Percentiles rank a stretch among this genome's conserved stretches.
Conservation (phyloP, 805 yeast genomes). For the Candida jianshihensis region DNA sequence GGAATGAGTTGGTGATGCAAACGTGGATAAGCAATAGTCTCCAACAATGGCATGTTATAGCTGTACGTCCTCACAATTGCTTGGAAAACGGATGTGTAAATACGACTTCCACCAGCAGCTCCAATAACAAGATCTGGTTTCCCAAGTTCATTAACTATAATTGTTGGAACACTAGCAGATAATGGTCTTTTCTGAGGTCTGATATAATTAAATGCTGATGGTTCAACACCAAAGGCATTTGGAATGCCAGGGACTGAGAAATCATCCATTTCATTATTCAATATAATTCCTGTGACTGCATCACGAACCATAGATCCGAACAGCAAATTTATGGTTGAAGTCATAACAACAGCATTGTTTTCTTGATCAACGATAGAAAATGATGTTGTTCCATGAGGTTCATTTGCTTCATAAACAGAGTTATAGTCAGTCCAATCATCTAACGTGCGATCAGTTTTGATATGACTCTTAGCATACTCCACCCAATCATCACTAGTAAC, state of each 20-base stretch:
- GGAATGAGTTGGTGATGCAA: constrained; percentile 89
- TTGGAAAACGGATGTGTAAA: constrained; percentile 76
- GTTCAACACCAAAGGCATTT: constrained; percentile 75
- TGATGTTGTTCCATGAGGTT: constrained; percentile 90
- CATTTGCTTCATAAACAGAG: constrained; percentile 70
- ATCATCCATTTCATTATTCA: constrained; percentile 94
- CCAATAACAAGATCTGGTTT: constrained; percentile 68
- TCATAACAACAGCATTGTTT: constrained; percentile 77
- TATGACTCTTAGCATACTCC: constrained; percentile 36
- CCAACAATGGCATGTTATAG: constrained; percentile 50
- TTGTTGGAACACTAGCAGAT: constrained; percentile 75
- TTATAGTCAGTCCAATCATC: constrained; percentile 64
- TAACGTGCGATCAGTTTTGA: constrained; percentile 50
- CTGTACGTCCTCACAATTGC: constrained; percentile 64
- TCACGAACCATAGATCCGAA: constrained; percentile 86
- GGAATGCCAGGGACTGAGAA: constrained; percentile 64
- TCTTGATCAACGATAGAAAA: constrained; percentile 68
- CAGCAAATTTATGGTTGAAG: constrained; percentile 78
- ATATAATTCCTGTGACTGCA: constrained; percentile 68
- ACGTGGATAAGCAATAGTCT: constrained; percentile 73
- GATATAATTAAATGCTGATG: constrained; percentile 75
- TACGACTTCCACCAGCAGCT: constrained; percentile 92
- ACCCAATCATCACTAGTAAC: constrained; percentile 50
- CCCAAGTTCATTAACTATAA: constrained; percentile 43
- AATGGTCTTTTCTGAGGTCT: constrained; percentile 76